Evolutionary conservation across 345 rosid species (phyloP).

Genomic region (Eucalyptus sideroxylon): DNA sequence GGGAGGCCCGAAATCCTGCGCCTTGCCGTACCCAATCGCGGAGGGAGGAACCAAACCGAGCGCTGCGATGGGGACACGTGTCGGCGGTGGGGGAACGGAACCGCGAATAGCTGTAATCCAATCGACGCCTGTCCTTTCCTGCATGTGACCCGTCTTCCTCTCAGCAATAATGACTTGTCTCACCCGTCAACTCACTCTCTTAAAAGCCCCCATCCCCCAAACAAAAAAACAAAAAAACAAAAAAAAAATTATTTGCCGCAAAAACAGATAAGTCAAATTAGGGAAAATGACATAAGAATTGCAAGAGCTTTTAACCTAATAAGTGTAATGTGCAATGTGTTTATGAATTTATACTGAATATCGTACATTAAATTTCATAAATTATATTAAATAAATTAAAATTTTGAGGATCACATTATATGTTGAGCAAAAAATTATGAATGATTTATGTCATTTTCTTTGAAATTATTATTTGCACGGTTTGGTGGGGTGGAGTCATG

Average conservation of each 20-base stretch:
- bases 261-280: not conserved
- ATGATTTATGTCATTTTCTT: accelerated
- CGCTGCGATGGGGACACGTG: not conserved
- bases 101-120: not conserved
- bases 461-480: not conserved
- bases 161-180: not conserved
- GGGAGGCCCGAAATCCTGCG: not conserved
- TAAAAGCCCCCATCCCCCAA: not conserved
- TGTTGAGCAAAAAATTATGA: accelerated
- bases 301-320: no score
- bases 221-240: not conserved
- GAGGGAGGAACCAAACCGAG: not conserved
- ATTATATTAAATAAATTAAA: not conserved
- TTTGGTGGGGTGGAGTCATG: not conserved
- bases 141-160: not conserved
- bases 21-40: not conserved
- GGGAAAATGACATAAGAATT: not conserved
- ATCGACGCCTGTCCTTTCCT: not conserved
- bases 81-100: not conserved
- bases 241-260: not conserved
- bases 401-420: accelerated
- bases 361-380: accelerated
- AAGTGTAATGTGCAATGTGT: no score
- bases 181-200: not conserved
- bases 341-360: no score